Percentiles rank a stretch among this genome's conserved stretches.
Conservation (phyloP, 2,329 filamentous ascomycete genomes). For the Arthrobotrys sphaeroides region DNA sequence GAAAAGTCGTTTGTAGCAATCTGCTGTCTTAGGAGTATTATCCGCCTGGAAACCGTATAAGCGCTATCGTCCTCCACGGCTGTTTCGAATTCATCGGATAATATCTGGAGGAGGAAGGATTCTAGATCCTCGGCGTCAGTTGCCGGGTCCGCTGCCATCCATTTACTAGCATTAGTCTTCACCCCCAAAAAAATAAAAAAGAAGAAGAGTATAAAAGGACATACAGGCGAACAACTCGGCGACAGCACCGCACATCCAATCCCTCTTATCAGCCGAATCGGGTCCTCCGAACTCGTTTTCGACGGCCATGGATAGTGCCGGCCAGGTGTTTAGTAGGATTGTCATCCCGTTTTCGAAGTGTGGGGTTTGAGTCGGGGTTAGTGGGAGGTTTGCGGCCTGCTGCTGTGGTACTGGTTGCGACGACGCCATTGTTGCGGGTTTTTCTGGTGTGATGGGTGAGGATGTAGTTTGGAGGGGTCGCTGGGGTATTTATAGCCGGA, state of each 20-base stretch:
- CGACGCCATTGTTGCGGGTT: not conserved
- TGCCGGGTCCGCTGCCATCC: slow-evolving; percentile 65
- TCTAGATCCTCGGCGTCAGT: slow-evolving; percentile 84
- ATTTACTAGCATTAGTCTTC: not conserved
- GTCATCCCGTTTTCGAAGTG: slow-evolving; percentile 87
- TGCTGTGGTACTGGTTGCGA: slow-evolving; percentile 5
- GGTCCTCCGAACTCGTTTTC: slow-evolving; percentile 88
- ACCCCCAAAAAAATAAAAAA: not conserved
- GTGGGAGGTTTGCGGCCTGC: slow-evolving; percentile 22
- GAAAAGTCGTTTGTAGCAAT: slow-evolving; percentile 65
- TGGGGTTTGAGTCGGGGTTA: slow-evolving; percentile 66
- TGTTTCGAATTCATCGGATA: slow-evolving; percentile 95
- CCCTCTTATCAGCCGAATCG: slow-evolving; percentile 83
- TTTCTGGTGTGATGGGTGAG: not conserved
- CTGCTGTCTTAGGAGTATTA: slow-evolving; percentile 74
- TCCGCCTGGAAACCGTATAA: slow-evolving; percentile 75
- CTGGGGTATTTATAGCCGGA: not conserved
- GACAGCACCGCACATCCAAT: slow-evolving; percentile 92
- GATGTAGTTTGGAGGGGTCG: not conserved
- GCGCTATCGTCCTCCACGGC: slow-evolving; percentile 90
- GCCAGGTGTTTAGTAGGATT: slow-evolving; percentile 86
- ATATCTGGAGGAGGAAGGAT: slow-evolving; percentile 83
- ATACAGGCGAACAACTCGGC: slow-evolving; percentile 75
- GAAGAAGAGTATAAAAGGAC: slow-evolving; percentile 36
- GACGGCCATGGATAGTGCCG: slow-evolving; percentile 84